Base-by-base conservation (phyloP, 2,329 filamentous ascomycete genomes). In the Colletotrichum sp. region DNA sequence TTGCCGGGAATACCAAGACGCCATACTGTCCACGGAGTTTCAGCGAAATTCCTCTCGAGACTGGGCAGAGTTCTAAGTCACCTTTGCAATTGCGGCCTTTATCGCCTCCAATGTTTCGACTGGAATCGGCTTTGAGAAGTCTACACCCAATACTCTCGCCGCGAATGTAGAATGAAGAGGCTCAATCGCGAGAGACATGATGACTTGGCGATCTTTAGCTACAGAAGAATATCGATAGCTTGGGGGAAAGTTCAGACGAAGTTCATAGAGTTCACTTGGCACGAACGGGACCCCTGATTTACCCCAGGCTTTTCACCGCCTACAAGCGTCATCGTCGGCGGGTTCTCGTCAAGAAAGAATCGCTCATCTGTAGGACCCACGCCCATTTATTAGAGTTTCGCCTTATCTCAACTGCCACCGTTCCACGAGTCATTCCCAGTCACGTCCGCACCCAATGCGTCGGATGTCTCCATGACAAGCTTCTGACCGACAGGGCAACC, bases 1-100 rank as follows among this genome's bases (percentile, higher is more conserved):
- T 90, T 16, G 85, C 80, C 52, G 89, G 88, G 80, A 91, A 88
- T 25, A 90, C 86, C 49, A 86, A 83, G 25, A 91, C 87, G 27
- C 89, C 90, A 77, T 91, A 90, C 88, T 90, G 68, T 5, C 22
- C 25, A 32, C 12, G 30, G 8, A n/a, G 22, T 69, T 78, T 71
- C 16, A 70, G 52, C 32, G 9, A 22, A 15, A 57, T 36, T 6
- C 12, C 44, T 16, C 30, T 13, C 19, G 6, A 25, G 4, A 15
- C 39, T 16, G 30, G 7, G 8, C 19, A 19, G 8, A 6, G 29
- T 8, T 15, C 6, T 8, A 22, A 22, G 27, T 6, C 30, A 78
- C 77, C 73, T 78, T 77, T 8, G 57, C 25, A 4, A 78, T 72
- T 6, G 72, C 57, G 12, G 30, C 63, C 44, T n/a, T 59, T 15